Conservation (phyloP, 2,329 filamentous ascomycete genomes). For the Paraphaeosphaeria sporulosa region DNA sequence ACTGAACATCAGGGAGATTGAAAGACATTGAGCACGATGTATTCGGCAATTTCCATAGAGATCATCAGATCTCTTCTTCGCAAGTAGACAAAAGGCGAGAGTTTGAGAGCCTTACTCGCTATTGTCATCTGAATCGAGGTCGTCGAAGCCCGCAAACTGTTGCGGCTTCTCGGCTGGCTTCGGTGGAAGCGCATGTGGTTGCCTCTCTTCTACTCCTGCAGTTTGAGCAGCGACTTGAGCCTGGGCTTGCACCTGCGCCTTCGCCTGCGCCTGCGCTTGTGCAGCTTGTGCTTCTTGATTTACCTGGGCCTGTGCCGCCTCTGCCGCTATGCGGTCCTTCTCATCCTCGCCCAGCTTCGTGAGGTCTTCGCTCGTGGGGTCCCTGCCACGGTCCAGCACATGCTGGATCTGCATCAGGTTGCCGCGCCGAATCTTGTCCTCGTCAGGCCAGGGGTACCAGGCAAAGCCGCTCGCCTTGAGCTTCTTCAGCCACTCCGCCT, state of each 20-base stretch:
- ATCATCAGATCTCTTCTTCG: background rate
- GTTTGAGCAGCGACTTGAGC: constrained; percentile 6
- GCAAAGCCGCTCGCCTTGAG: constrained; percentile 35
- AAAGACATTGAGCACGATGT: no score
- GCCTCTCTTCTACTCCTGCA: background rate
- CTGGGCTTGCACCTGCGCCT: constrained; percentile 9
- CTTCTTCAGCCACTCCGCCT: constrained; percentile 45
- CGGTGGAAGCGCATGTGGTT: constrained; percentile 7
- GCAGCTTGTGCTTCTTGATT: constrained; percentile 4
- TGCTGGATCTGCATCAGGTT: constrained; percentile 69
- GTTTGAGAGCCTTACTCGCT: background rate
- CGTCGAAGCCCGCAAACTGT: constrained; percentile 17
- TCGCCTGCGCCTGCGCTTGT: background rate
- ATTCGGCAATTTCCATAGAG: no score
- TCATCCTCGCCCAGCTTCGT: constrained; percentile 17
- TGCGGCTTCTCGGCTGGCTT: constrained; percentile 5
- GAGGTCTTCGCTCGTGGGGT: constrained; percentile 52
- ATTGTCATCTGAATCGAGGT: constrained; percentile 16
- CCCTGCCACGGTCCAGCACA: constrained; percentile 67
- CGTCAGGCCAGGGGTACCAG: constrained; percentile 80
- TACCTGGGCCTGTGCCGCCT: constrained; percentile 6
- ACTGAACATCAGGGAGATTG: no score
- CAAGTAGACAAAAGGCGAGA: background rate
- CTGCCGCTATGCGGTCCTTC: constrained; percentile 17
- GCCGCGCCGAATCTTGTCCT: constrained; percentile 73